Evolutionary conservation across 1,284 basidiomycete species (phyloP).

Genomic region (Leccinum griseonigrum): DNA sequence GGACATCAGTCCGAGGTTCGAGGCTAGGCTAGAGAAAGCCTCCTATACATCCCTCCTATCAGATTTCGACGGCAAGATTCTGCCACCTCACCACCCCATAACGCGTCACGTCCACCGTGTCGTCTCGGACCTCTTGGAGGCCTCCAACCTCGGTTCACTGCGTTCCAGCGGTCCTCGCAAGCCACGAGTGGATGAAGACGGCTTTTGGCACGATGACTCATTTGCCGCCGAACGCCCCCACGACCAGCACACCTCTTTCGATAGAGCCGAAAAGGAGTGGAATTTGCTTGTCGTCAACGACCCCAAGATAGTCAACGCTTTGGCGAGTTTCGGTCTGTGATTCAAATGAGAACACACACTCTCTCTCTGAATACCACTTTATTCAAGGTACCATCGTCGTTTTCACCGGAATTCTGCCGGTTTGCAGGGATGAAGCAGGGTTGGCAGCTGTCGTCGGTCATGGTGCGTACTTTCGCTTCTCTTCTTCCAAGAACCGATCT

Average conservation of each 20-base stretch:
- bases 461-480: conserved; percentile 45
- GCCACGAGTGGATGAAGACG: conserved; percentile 7
- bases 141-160: conserved; percentile 62
- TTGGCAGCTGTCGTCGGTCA: conserved; percentile 87
- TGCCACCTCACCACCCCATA: conserved; percentile 70
- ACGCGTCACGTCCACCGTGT: conserved; percentile 68
- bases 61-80: conserved; percentile 56
- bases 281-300: conserved; percentile 84
- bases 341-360: background rate
- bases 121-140: conserved; percentile 69
- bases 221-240: conserved; percentile 23
- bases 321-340: conserved; percentile 68
- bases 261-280: conserved; percentile 50
- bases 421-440: conserved; percentile 78
- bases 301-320: conserved; percentile 73
- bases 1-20: conserved; percentile 61
- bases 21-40: conserved; percentile 54
- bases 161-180: conserved; percentile 12
- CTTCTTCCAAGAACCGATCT: background rate
- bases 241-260: conserved; percentile 21
- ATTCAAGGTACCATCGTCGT: conserved; percentile 73
- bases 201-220: conserved; percentile 25
- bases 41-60: conserved; percentile 51
- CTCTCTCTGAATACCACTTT: background rate
- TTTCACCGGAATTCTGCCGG: conserved; percentile 86